Conservation (phyloP, 305 asterid genomes). For the Solanum aculeatissimum region DNA sequence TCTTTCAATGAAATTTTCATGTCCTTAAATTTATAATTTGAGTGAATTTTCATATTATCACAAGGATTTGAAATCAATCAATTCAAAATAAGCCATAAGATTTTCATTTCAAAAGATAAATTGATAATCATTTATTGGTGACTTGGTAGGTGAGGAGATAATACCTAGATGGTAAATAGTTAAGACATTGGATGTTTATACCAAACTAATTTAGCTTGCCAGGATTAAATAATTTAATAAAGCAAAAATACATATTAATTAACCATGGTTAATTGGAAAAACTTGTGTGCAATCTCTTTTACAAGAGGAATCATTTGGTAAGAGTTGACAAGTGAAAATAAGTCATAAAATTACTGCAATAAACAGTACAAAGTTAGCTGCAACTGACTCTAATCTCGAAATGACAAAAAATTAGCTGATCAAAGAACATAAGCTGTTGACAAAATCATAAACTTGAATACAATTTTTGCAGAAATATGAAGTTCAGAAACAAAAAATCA, state of each 20-base stretch:
- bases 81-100: neutral
- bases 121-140: neutral
- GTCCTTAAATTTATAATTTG: neutral
- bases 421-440: neutral
- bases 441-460: neutral
- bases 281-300: neutral
- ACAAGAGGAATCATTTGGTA: neutral
- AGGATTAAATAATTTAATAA: too few species aligned
- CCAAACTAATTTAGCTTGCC: too few species aligned
- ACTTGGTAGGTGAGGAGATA: neutral
- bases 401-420: neutral
- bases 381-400: neutral
- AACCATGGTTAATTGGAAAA: neutral
- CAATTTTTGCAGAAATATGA: neutral
- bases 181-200: neutral
- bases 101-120: neutral
- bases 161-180: neutral
- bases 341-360: neutral
- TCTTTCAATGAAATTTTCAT: neutral
- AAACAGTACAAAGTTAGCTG: neutral
- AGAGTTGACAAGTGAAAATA: neutral
- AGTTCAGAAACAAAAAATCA: conserved; percentile 1
- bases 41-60: neutral
- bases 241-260: too few species aligned
- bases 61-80: neutral